Evolutionary conservation across 768 basidiomycete genomes (phyloP).

Genomic region (Chalciporus piperatus): DNA sequence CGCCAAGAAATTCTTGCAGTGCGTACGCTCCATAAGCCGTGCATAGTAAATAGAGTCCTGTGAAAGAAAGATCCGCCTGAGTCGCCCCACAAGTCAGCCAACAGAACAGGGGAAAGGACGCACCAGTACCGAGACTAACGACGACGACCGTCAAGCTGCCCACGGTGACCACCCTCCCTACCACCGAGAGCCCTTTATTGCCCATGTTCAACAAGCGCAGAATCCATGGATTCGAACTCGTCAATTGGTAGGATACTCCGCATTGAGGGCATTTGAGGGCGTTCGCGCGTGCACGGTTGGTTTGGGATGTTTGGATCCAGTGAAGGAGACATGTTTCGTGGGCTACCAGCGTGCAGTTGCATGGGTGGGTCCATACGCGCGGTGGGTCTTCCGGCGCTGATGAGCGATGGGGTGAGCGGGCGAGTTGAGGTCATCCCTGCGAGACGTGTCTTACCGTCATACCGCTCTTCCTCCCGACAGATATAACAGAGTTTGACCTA

Average conservation of each 20-base stretch:
- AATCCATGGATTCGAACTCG: constrained; percentile 57
- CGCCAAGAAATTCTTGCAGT: constrained; percentile 63
- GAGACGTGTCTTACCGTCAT: constrained; percentile 35
- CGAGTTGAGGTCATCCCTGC: not conserved
- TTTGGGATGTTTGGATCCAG: constrained; percentile 75
- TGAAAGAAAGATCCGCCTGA: constrained; percentile 6
- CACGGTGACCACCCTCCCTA: constrained; percentile 53
- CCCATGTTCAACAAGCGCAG: constrained; percentile 50
- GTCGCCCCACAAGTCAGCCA: not conserved
- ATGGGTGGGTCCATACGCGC: constrained; percentile 73
- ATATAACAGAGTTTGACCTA: constrained; percentile 79
- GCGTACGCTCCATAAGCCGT: constrained; percentile 76
- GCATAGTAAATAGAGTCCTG: constrained; percentile 48
- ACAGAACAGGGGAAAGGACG: constrained; percentile 20
- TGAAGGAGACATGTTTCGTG: constrained; percentile 77
- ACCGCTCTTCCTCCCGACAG: constrained; percentile 68
- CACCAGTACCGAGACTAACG: constrained; percentile 61
- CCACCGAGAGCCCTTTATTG: constrained; percentile 47
- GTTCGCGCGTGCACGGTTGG: constrained; percentile 53
- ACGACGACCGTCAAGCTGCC: constrained; percentile 49
- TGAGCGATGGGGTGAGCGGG: not conserved
- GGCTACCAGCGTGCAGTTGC: constrained; percentile 75
- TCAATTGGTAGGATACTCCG: constrained; percentile 59
- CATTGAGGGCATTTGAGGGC: constrained; percentile 84
- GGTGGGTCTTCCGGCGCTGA: constrained; percentile 47